These are phyloP conservation scores for Rhodomyrtus tomentosa DNA, from an alignment of 345 rosid species.

Conservation along the genomic window DNA sequence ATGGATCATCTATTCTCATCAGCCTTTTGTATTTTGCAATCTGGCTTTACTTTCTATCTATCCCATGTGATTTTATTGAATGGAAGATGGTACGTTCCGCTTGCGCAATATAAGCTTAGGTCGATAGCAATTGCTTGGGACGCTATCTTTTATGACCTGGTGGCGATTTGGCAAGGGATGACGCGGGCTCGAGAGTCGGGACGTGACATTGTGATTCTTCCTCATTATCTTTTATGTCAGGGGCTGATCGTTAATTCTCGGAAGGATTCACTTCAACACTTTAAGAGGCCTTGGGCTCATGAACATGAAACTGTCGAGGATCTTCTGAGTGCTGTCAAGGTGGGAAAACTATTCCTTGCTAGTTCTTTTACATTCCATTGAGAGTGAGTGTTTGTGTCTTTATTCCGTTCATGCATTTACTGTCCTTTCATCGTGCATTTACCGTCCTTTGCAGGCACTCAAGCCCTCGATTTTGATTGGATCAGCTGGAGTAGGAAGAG, in stretches of 20 bases:
- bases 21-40: too few relatives aligned
- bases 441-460: conserved; percentile 36
- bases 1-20: too few relatives aligned
- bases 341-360: conserved; percentile 6
- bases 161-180: too few relatives aligned
- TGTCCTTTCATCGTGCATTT: not conserved
- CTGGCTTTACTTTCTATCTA: too few relatives aligned
- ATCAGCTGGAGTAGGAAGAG: conserved; percentile 75
- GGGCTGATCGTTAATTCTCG: conserved; percentile 80
- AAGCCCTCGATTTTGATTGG: conserved; percentile 88
- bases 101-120: too few relatives aligned
- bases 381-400: not conserved
- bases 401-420: not conserved
- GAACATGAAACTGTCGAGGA: conserved; percentile 62
- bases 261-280: conserved; percentile 69
- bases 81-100: too few relatives aligned
- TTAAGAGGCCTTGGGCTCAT: conserved; percentile 97
- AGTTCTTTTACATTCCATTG: not conserved
- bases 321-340: conserved; percentile 71
- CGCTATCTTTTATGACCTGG: too few relatives aligned
- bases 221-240: conserved; percentile 15
- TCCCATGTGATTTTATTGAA: too few relatives aligned
- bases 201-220: not conserved
- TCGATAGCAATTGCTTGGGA: too few relatives aligned
- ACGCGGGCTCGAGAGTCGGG: too few relatives aligned